Evolutionary conservation across 2,329 filamentous ascomycete species (phyloP).

Genomic region (Ophiosphaerella narmari): DNA sequence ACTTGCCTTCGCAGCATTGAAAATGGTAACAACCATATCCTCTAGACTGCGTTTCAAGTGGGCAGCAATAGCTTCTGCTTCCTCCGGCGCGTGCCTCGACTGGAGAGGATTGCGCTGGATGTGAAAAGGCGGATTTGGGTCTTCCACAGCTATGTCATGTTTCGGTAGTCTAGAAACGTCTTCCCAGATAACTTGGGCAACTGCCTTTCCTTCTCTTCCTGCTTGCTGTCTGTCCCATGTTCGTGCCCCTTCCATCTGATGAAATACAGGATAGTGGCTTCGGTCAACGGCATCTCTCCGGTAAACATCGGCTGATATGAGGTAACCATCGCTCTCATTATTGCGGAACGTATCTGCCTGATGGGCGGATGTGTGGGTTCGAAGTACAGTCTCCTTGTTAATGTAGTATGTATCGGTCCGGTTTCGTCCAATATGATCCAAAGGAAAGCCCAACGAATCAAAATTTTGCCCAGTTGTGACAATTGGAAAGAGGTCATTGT

Average conservation of each 20-base stretch:
- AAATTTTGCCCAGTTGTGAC: slow-evolving; percentile 90
- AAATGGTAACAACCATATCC: slow-evolving; percentile 86
- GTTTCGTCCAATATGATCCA: slow-evolving; percentile 84
- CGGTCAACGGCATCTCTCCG: slow-evolving; percentile 92
- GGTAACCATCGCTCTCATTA: slow-evolving; percentile 76
- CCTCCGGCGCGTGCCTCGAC: slow-evolving; percentile 70
- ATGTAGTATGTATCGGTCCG: slow-evolving; percentile 95
- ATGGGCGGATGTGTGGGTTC: slow-evolving; percentile 94
- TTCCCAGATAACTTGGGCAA: slow-evolving; percentile 68
- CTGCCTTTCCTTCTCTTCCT: slow-evolving; percentile 46
- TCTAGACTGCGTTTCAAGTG: slow-evolving; percentile 92
- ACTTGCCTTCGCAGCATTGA: slow-evolving; percentile 72
- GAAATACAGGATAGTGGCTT: slow-evolving; percentile 95
- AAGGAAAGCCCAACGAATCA: slow-evolving; percentile 90
- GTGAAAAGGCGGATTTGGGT: slow-evolving; percentile 79
- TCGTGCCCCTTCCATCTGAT: slow-evolving; percentile 96
- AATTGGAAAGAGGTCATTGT: slow-evolving; percentile 80
- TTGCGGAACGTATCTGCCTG: slow-evolving; percentile 80
- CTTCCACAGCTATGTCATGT: slow-evolving; percentile 78
- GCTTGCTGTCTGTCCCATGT: slow-evolving; percentile 78
- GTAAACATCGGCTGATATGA: slow-evolving; percentile 94
- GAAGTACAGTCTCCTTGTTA: slow-evolving; percentile 78
- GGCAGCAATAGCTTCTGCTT: slow-evolving; percentile 79
- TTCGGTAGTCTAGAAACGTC: slow-evolving; percentile 74
- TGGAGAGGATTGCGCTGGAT: slow-evolving; percentile 84